phyloP scores from a whole-genome alignment of 2,329 filamentous ascomycete species.

The Colletotrichum tropicale region DNA sequence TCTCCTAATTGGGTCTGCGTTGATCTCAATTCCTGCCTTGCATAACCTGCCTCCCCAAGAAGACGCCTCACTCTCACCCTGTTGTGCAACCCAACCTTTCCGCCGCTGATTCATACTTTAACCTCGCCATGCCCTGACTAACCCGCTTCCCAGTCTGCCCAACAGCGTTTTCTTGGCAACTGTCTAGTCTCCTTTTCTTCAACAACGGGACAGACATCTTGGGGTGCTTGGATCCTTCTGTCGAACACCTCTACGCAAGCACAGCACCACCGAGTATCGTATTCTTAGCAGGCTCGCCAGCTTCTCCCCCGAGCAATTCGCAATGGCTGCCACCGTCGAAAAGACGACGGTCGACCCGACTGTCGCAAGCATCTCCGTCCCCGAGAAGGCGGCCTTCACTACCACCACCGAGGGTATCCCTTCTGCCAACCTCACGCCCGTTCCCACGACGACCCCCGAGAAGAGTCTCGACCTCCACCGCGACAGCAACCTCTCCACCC shows the following conservation, averaged over 20 bases:
- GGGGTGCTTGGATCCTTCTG: not conserved
- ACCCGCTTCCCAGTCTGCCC: not conserved
- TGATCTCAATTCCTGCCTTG: slow-evolving; percentile 1
- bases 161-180: slow-evolving; percentile 3
- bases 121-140: slow-evolving; percentile 12
- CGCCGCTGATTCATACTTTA: not conserved
- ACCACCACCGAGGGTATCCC: not conserved
- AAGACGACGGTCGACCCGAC: not conserved
- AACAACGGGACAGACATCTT: not conserved
- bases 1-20: not conserved
- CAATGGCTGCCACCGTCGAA: slow-evolving; percentile 12
- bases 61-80: not conserved
- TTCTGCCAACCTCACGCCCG: slow-evolving; percentile 12
- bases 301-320: not conserved
- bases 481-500: slow-evolving; percentile 46
- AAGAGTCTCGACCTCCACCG: slow-evolving; percentile 32
- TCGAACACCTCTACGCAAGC: not conserved
- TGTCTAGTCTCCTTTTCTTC: not conserved
- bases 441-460: slow-evolving; percentile 21
- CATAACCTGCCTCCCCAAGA: not conserved
- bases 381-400: slow-evolving; percentile 15
- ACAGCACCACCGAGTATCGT: not conserved
- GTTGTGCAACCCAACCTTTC: not conserved
- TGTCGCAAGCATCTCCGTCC: slow-evolving; percentile 4
- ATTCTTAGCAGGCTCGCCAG: not conserved